These are phyloP conservation scores for Strobilomyces echinocephalus DNA, from an alignment of 768 basidiomycete genomes.

Conservation along the genomic window DNA sequence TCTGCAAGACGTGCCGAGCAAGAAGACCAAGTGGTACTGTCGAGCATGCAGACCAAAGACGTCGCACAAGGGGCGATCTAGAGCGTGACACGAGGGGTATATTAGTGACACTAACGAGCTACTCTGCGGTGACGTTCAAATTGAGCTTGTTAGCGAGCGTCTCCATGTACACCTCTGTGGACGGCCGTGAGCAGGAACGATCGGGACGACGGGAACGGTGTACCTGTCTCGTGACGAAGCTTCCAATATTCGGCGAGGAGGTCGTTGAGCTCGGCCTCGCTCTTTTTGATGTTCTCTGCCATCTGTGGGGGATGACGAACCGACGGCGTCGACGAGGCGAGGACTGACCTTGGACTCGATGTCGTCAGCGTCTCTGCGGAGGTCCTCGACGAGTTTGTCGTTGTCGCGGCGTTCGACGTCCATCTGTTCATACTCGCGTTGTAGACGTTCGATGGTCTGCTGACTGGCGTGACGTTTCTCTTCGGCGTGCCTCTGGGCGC, in stretches of 20 bases:
- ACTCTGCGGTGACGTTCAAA: slow-evolving; percentile 40
- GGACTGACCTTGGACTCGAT: slow-evolving; percentile 56
- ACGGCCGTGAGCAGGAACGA: slow-evolving; percentile 2
- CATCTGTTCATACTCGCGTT: slow-evolving; percentile 79
- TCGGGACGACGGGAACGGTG: neutral
- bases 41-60: slow-evolving; percentile 49
- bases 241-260: slow-evolving; percentile 82
- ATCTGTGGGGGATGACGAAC: slow-evolving; percentile 45
- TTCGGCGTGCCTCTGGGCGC: slow-evolving; percentile 73
- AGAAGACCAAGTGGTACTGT: slow-evolving; percentile 64
- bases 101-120: slow-evolving; percentile 2
- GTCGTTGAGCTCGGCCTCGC: slow-evolving; percentile 75
- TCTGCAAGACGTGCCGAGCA: slow-evolving; percentile 52
- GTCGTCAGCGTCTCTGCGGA: slow-evolving; percentile 63
- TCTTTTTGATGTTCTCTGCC: slow-evolving; percentile 67
- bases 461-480: slow-evolving; percentile 74
- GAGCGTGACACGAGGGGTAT: slow-evolving; percentile 16
- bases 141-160: slow-evolving; percentile 78
- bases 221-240: slow-evolving; percentile 72
- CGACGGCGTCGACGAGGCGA: neutral
- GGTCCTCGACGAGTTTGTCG: slow-evolving; percentile 73
- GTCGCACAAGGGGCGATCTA: slow-evolving; percentile 33
- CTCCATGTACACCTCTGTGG: slow-evolving; percentile 79
- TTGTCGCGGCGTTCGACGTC: slow-evolving; percentile 69
- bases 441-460: slow-evolving; percentile 67